Conservation (phyloP, 768 basidiomycete species). For the Termitomyces sp. region DNA sequence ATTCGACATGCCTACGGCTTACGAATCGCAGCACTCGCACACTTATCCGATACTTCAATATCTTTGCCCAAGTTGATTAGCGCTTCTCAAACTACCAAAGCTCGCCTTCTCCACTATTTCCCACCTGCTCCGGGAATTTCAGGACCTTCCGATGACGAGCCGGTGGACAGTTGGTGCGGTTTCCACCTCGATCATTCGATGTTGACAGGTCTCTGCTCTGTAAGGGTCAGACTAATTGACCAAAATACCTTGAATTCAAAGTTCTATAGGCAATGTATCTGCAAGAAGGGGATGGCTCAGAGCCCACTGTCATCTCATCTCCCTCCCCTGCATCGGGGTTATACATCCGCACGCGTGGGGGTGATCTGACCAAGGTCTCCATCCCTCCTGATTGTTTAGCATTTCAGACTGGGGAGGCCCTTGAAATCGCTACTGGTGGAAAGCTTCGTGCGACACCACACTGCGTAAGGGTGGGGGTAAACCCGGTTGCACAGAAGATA, state of each 20-base stretch:
- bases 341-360: slow-evolving; percentile 85
- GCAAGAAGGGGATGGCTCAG: slow-evolving; percentile 34
- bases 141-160: slow-evolving; percentile 47
- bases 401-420: slow-evolving; percentile 96
- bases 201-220: slow-evolving; percentile 90
- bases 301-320: slow-evolving; percentile 49
- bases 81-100: slow-evolving; percentile 82
- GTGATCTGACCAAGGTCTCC: slow-evolving; percentile 73
- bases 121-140: slow-evolving; percentile 50
- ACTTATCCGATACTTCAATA: slow-evolving; percentile 60
- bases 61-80: slow-evolving; percentile 71
- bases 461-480: slow-evolving; percentile 75
- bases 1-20: neutral
- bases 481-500: slow-evolving; percentile 42
- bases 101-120: slow-evolving; percentile 95
- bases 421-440: slow-evolving; percentile 83
- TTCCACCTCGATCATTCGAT: slow-evolving; percentile 92
- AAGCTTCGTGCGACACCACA: slow-evolving; percentile 90
- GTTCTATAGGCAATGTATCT: slow-evolving; percentile 77
- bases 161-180: slow-evolving; percentile 90
- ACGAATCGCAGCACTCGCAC: slow-evolving; percentile 52
- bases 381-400: slow-evolving; percentile 86
- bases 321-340: slow-evolving; percentile 82
- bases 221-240: slow-evolving; percentile 26
- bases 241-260: neutral